Evolutionary conservation across 2,329 filamentous ascomycete species (phyloP), one percentile per base, ranked within the genome.

Genomic region (Phialocephala sp.): DNA sequence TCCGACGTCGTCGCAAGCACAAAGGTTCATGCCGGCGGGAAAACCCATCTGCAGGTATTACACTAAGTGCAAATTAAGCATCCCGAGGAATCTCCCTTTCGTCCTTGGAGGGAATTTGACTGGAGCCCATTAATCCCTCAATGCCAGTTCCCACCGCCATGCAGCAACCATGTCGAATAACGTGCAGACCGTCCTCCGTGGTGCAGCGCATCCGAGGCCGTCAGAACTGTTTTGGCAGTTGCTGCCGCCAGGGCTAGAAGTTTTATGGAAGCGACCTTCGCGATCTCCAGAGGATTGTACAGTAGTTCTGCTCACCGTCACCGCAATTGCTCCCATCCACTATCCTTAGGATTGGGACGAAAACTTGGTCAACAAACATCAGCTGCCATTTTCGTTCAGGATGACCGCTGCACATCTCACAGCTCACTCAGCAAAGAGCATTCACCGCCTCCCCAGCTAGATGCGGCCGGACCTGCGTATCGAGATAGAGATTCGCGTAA

Each of bases 41-140:
- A 22, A 27, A 4, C 11, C 35, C 35, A 35, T 55, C 18, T 55
- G 52, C 24, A 55, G 27, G 9, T 20, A 6, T 50, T 50, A 50
- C 45, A 50, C 45, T 22, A 36, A 41, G 35, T 18, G 27, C n/a
- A 60, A 68, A 60, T 55, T 54, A 54, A 59, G 62, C 32, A 65
- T 67, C 43, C 61, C 61, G 58, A 62, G 56, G 15, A 56, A 60
- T 37, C 20, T 50, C 59, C 65, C 59, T 45, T 68, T 67, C 47
- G 62, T 64, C 62, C 64, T n/a, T 32, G n/a, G 24, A 22, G 24
- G 22, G 60, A 62, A 67, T 62, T 68, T 55, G 69, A 72, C 67
- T 73, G 71, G 72, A 58, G 60, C 11, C 36, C 57, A 71, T 73
- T 72, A 73, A 73, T 73, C 71, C 72, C 72, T 73, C 72, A 73